Evolutionary conservation across 2,329 filamentous ascomycete species (phyloP).

Genomic region (Aspergillus pseudonomiae): DNA sequence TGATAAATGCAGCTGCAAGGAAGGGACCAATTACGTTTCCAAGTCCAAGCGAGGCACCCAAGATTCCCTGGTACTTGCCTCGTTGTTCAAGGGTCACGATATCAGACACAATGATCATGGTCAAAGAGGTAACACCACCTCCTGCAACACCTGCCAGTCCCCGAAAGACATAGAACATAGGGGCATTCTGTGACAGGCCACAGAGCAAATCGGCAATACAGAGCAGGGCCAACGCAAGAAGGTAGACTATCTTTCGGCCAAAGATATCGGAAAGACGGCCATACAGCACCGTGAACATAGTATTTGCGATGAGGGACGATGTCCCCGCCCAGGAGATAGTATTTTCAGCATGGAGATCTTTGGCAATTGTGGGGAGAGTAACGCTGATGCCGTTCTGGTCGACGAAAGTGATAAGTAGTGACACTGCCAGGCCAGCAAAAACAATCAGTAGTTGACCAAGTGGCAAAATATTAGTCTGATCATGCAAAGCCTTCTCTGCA

Average conservation of each 20-base stretch:
- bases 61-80: conserved; percentile 57
- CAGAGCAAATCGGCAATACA: conserved; percentile 62
- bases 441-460: conserved; percentile 50
- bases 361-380: conserved; percentile 56
- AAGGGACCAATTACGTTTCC: conserved; percentile 54
- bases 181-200: conserved; percentile 57
- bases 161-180: conserved; percentile 65
- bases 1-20: conserved; percentile 50
- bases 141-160: conserved; percentile 64
- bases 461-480: conserved; percentile 62
- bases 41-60: conserved; percentile 48
- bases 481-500: conserved; percentile 53
- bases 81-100: conserved; percentile 61
- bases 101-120: conserved; percentile 66
- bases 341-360: conserved; percentile 48
- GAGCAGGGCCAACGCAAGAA: conserved; percentile 57
- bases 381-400: conserved; percentile 62
- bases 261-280: conserved; percentile 65
- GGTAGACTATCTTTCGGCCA: conserved; percentile 61
- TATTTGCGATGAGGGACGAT: conserved; percentile 68
- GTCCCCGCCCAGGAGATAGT: conserved; percentile 72
- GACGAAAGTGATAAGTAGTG: conserved; percentile 58
- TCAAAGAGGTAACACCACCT: conserved; percentile 62
- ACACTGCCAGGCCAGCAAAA: conserved; percentile 55
- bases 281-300: conserved; percentile 67